phyloP scores from a whole-genome alignment of 2,329 filamentous ascomycete species.

The Stachybotrys elegans region DNA sequence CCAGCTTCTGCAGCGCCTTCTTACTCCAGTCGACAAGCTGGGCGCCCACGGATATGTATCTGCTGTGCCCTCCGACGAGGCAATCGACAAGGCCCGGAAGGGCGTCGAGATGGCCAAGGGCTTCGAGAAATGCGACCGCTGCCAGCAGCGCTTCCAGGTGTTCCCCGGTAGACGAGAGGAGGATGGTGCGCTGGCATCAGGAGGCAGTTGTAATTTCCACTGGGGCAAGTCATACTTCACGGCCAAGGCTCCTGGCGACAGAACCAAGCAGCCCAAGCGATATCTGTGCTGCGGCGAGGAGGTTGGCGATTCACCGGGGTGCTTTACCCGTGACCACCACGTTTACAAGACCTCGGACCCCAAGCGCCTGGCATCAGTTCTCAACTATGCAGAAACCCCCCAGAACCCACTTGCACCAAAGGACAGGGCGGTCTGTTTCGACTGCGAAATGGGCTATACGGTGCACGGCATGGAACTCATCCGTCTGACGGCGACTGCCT shows the following conservation, averaged over 20 bases:
- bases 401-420: constrained; percentile 47
- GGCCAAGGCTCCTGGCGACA: constrained; percentile 50
- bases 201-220: constrained; percentile 77
- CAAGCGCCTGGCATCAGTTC: constrained; percentile 68
- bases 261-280: constrained; percentile 51
- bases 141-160: constrained; percentile 80
- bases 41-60: constrained; percentile 71
- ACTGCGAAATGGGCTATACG: constrained; percentile 98
- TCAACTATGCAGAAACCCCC: constrained; percentile 79
- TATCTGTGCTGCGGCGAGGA: constrained; percentile 77
- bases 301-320: constrained; percentile 69
- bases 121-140: constrained; percentile 88
- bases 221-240: constrained; percentile 66
- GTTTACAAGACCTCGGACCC: constrained; percentile 81
- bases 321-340: constrained; percentile 65
- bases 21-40: constrained; percentile 61
- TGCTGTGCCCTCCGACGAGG: constrained; percentile 56
- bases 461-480: constrained; percentile 83
- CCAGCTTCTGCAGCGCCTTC: constrained; percentile 54
- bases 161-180: constrained; percentile 78
- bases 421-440: constrained; percentile 71
- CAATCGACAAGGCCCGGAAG: constrained; percentile 60
- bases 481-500: constrained; percentile 80
- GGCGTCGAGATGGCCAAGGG: constrained; percentile 64
- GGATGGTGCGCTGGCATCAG: constrained; percentile 70